Conservation (phyloP, 257 asterid species). For the Nemophila menziesii region DNA sequence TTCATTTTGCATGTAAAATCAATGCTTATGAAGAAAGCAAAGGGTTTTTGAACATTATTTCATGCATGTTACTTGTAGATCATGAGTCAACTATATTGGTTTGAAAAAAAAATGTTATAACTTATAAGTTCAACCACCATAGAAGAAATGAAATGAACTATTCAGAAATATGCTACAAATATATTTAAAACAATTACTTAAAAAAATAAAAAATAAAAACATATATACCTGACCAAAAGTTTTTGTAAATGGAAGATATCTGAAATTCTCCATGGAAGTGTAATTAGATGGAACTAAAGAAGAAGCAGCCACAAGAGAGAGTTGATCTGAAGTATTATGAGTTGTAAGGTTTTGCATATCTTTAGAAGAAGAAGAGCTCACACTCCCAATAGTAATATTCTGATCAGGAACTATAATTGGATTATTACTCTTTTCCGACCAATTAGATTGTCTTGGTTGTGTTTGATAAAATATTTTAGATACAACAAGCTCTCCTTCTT, state of each 20-base stretch:
- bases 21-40: constrained; percentile 31
- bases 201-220: background rate
- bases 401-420: constrained; percentile 8
- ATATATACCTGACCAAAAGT: constrained; percentile 63
- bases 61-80: constrained; percentile 10
- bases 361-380: constrained; percentile 43
- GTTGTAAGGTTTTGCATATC: constrained; percentile 32
- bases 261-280: constrained; percentile 43
- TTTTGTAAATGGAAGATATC: constrained; percentile 59
- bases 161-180: too few species aligned
- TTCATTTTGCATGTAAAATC: constrained; percentile 39
- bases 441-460: constrained; percentile 83
- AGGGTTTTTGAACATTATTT: constrained; percentile 9
- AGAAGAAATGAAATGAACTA: too few species aligned
- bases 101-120: too few species aligned
- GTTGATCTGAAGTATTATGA: too few species aligned
- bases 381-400: constrained; percentile 35
- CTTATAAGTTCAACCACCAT: background rate
- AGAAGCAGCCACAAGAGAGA: constrained; percentile 31
- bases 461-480: constrained; percentile 92
- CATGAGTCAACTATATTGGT: background rate
- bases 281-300: constrained; percentile 33
- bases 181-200: background rate
- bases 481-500: constrained; percentile 88
- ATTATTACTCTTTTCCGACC: constrained; percentile 39